phyloP scores from a whole-genome alignment of 805 yeast species.

The Saturnispora bothae region DNA sequence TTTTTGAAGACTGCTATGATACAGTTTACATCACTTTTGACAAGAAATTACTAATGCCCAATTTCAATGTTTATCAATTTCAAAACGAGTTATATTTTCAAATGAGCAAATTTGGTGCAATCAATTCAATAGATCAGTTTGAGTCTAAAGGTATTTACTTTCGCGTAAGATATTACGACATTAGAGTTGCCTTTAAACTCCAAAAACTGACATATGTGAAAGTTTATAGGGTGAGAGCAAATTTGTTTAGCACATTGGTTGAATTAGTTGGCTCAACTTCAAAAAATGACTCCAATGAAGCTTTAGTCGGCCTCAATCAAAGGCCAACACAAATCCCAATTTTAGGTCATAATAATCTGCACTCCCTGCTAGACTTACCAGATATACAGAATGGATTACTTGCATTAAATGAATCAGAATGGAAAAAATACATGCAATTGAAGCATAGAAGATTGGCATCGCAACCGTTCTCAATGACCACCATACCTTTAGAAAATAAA shows the following conservation, averaged over 20 bases:
- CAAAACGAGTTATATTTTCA: conserved; percentile 14
- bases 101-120: conserved; percentile 18
- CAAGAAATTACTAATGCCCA: neutral
- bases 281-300: no score
- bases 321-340: neutral
- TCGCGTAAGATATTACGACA: conserved; percentile 26
- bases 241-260: conserved; percentile 17
- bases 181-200: conserved; percentile 27
- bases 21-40: conserved; percentile 14
- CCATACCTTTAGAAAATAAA: conserved; percentile 25
- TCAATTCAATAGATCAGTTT: conserved; percentile 10
- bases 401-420: conserved; percentile 13
- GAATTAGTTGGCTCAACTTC: conserved; percentile 13
- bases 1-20: conserved; percentile 18
- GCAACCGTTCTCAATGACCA: conserved; percentile 17
- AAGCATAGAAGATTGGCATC: conserved; percentile 20
- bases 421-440: conserved; percentile 18
- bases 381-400: neutral
- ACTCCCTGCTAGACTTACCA: neutral
- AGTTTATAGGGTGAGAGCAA: conserved; percentile 11
- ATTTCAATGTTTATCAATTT: conserved; percentile 7
- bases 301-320: no score
- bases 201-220: conserved; percentile 11
- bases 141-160: conserved; percentile 12
- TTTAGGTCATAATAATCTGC: neutral